These are phyloP conservation scores for Xylaria telfairii DNA, from an alignment of 495 filamentous ascomycete genomes.

Conservation along the genomic window DNA sequence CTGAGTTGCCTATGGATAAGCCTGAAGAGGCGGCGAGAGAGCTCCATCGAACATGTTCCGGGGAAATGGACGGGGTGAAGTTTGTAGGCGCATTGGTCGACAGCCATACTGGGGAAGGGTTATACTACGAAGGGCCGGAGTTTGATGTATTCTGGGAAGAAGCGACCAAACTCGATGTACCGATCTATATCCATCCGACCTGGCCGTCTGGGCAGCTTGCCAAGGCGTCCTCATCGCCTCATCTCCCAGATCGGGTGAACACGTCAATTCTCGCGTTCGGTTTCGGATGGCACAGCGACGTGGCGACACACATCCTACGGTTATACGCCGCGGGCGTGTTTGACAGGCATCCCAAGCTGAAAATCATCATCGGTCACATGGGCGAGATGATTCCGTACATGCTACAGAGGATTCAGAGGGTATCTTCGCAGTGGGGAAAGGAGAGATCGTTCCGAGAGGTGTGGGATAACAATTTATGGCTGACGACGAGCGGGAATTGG, in stretches of 20 bases:
- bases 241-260: conserved; percentile 39
- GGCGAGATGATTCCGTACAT: conserved; percentile 71
- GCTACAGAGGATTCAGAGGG: conserved; percentile 63
- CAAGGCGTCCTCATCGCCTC: conserved; percentile 53
- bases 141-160: conserved; percentile 54
- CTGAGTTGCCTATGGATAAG: conserved; percentile 56
- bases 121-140: conserved; percentile 53
- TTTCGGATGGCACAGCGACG: conserved; percentile 56
- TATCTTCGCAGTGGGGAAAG: conserved; percentile 57
- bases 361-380: conserved; percentile 70
- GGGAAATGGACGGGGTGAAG: conserved; percentile 37
- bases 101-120: conserved; percentile 53
- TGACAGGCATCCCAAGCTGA: conserved; percentile 59
- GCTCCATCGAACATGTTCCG: conserved; percentile 51
- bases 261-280: conserved; percentile 46
- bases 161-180: conserved; percentile 60
- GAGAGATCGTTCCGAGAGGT: conserved; percentile 60
- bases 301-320: conserved; percentile 47
- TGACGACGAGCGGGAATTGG: conserved; percentile 67
- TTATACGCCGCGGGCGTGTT: conserved; percentile 50
- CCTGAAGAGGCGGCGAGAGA: conserved; percentile 54
- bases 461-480: conserved; percentile 67
- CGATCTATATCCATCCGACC: conserved; percentile 65
- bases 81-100: conserved; percentile 66
- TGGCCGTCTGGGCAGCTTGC: conserved; percentile 44